Base-by-base conservation (phyloP, 2,329 filamentous ascomycete genomes). In the Trichoderma oligosporum region DNA sequence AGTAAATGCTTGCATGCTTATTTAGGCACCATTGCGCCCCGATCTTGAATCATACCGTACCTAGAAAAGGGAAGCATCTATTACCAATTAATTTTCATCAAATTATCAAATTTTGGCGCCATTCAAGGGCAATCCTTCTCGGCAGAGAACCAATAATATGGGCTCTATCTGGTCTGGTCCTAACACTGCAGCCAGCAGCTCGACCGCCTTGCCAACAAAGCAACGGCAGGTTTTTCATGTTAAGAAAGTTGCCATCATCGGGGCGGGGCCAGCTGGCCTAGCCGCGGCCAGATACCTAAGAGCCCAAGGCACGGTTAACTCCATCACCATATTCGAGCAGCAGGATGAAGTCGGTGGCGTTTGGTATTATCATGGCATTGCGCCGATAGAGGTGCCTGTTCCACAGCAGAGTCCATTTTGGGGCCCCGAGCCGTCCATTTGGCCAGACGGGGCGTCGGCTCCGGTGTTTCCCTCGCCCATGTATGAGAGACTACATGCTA, bases 401-500 rank as follows among this genome's bases (percentile, higher is more conserved):
- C 91, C 91, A 7, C 87, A 91, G 67, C 83, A 83, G n/a, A 80
- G 82, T 64, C 81, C 84, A 24, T 81, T 82, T 65, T 78, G 79
- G 42, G 79, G 82, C 22, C 77, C 81, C 1, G 87, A 92, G 61
- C 77, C 80, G 56, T 87, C 89, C 4, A 71, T 85, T 57, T 82
- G 78, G 75, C 67, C 70, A 16, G 65, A 67, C 45, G 61, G 58
- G 14, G 62, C 66, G 6, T 63, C 63, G 35, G 67, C 80, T 1
- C 81, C 87, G 5, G 71, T 84, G 2, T 96, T 93, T 66, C 78
- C 89, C n/a, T 90, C 88, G 16, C 88, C 92, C 3, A 83, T 96
- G 73, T 97, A 97, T 70, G 84, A 91, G 46, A 75, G 80, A 22
- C 76, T 97, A 14, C 87, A 96, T 66, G 91, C 92, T 20, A 97